Percentiles rank a stretch among this genome's conserved stretches.
Conservation (phyloP, 495 filamentous ascomycete genomes). For the Penicillium bovifimosum region DNA sequence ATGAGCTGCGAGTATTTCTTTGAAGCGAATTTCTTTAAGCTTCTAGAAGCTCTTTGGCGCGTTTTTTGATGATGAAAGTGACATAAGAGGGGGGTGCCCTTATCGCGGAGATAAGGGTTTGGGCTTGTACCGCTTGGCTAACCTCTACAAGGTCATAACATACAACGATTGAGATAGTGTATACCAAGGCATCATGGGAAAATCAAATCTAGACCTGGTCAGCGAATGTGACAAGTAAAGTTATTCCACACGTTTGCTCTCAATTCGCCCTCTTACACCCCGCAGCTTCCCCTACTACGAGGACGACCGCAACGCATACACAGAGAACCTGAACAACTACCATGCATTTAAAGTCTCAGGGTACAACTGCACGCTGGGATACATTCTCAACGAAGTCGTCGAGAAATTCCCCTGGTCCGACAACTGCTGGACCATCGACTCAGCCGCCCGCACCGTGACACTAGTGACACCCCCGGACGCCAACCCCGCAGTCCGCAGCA, state of each 20-base stretch:
- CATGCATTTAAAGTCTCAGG: conserved; percentile 51
- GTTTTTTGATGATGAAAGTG: conserved; percentile 20
- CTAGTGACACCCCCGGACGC: conserved; percentile 32
- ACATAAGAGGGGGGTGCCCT: conserved; percentile 26
- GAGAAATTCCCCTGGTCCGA: conserved; percentile 50
- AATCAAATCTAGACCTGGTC: conserved; percentile 50
- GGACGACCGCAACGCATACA: conserved; percentile 46
- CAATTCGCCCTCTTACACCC: conserved; percentile 2
- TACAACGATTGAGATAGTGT: not conserved
- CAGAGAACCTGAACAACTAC: conserved; percentile 42
- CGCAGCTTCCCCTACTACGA: conserved; percentile 64
- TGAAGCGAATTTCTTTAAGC: not conserved
- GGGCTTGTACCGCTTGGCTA: conserved; percentile 5
- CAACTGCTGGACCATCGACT: conserved; percentile 49
- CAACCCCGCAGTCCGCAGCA: conserved; percentile 53
- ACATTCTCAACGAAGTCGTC: conserved; percentile 53
- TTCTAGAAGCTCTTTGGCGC: conserved; percentile 3
- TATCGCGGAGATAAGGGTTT: conserved; percentile 31
- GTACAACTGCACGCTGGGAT: conserved; percentile 53
- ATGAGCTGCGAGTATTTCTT: not conserved
- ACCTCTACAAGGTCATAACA: not conserved
- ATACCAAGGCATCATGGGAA: conserved; percentile 29
- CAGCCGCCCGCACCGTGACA: conserved; percentile 41
- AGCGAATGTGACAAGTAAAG: conserved; percentile 58
- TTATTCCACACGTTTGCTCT: conserved; percentile 15